These are phyloP conservation scores for Coemansia sp. DNA, from an alignment of 192 early-diverging fungal genomes.

Conservation along the genomic window DNA sequence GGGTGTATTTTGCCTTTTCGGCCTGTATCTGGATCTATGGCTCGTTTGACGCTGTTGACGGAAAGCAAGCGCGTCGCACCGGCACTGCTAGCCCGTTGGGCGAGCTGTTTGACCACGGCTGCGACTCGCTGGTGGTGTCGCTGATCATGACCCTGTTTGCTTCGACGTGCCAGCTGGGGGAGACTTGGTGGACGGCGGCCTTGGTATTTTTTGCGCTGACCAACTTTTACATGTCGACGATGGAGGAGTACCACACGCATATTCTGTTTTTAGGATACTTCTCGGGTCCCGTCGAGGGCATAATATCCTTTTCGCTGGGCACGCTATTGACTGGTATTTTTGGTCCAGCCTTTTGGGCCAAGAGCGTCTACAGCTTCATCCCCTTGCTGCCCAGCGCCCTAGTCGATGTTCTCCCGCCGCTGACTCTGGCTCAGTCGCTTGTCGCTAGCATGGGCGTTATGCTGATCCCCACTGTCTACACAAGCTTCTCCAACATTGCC, in stretches of 20 bases:
- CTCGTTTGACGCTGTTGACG: conserved; percentile 91
- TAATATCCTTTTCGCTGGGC: conserved; percentile 62
- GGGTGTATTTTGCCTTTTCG: conserved; percentile 78
- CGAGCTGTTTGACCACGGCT: conserved; percentile 95
- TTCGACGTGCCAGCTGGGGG: conserved; percentile 66
- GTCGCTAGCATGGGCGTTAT: conserved; percentile 30
- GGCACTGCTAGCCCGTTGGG: conserved; percentile 84
- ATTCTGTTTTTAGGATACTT: conserved; percentile 78
- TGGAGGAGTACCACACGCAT: conserved; percentile 94
- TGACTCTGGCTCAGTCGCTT: conserved; percentile 47
- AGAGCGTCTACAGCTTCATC: conserved; percentile 21
- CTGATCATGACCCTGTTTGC: conserved; percentile 60
- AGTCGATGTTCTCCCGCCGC: conserved; percentile 22
- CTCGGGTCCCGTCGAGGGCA: conserved; percentile 90
- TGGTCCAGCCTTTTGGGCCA: conserved; percentile 55
- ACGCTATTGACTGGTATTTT: conserved; percentile 64
- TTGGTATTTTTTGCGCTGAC: conserved; percentile 61
- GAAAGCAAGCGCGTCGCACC: conserved; percentile 91
- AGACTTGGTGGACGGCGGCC: conserved; percentile 67
- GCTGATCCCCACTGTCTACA: conserved; percentile 45
- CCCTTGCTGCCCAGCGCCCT: conserved; percentile 29
- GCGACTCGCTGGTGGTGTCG: conserved; percentile 66
- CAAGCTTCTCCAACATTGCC: conserved; percentile 62
- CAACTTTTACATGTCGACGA: conserved; percentile 90
- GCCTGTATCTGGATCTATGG: conserved; percentile 85